Conservation (phyloP, 2,329 filamentous ascomycete genomes). For the Colletotrichum horii region DNA sequence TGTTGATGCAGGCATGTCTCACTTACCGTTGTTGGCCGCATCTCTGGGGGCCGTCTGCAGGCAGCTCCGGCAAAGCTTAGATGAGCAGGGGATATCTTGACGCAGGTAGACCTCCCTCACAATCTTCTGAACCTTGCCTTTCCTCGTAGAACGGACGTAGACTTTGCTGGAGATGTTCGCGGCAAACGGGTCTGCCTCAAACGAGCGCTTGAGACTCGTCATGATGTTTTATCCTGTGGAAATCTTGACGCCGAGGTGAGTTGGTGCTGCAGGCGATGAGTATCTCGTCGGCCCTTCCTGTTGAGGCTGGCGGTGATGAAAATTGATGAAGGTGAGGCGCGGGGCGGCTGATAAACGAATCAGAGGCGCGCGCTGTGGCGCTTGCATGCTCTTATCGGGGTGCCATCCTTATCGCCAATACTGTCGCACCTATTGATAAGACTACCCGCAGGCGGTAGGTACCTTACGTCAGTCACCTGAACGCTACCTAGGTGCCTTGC, state of each 20-base stretch:
- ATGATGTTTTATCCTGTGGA: slow-evolving; percentile 42
- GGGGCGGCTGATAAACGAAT: slow-evolving; percentile 23
- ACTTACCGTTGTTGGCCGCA: slow-evolving; percentile 76
- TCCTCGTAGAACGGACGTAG: slow-evolving; percentile 92
- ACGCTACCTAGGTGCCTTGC: neutral
- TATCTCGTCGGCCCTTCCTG: neutral
- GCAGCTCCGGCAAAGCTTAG: slow-evolving; percentile 82
- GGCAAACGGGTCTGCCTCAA: slow-evolving; percentile 57
- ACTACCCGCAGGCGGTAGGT: neutral
- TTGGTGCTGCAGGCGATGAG: neutral
- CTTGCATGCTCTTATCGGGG: neutral
- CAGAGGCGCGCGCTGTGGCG: slow-evolving; percentile 10
- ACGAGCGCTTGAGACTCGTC: slow-evolving; percentile 69
- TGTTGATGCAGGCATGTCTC: neutral
- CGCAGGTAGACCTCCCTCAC: slow-evolving; percentile 95
- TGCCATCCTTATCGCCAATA: slow-evolving; percentile 21
- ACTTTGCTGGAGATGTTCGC: slow-evolving; percentile 92
- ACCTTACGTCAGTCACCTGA: neutral
- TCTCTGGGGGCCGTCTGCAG: slow-evolving; percentile 76
- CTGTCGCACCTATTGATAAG: neutral
- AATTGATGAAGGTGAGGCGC: slow-evolving; percentile 16
- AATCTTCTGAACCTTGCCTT: slow-evolving; percentile 98
- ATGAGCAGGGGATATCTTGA: slow-evolving; percentile 97
- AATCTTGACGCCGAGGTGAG: neutral
- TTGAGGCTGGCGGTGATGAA: slow-evolving; percentile 6